Percentiles rank a stretch among this genome's conserved stretches.
Evolutionary conservation across 23 red algal species (phyloP).

Genomic region (Gracilaria domingensis): DNA sequence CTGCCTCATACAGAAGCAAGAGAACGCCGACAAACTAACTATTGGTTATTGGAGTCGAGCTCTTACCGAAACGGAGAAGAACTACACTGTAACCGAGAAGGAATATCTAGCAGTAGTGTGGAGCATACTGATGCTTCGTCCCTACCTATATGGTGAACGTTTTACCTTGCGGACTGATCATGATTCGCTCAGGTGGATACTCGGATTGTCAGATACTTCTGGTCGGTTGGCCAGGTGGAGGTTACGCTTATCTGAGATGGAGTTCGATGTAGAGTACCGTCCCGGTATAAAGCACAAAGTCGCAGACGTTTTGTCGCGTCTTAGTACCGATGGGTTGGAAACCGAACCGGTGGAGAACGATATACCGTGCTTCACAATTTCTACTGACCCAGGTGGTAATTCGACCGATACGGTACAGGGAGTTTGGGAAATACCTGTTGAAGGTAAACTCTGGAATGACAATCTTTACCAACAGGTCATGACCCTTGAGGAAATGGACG

Average conservation of each 20-base stretch:
- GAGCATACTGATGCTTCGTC: conserved; percentile 22
- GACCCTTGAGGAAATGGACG: conserved; percentile 21
- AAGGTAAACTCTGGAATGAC: neutral
- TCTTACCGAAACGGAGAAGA: neutral
- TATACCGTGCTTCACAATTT: conserved; percentile 38
- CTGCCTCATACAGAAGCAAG: conserved; percentile 22
- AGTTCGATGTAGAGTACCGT: conserved; percentile 40
- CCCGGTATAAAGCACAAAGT: conserved; percentile 38
- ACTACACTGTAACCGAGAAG: conserved; percentile 31
- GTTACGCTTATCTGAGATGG: conserved; percentile 34
- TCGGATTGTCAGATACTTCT: neutral
- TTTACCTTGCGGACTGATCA: conserved; percentile 47
- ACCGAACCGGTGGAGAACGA: conserved; percentile 21
- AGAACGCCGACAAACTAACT: conserved; percentile 24
- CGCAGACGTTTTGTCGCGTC: conserved; percentile 16
- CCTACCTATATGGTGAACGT: conserved; percentile 25
- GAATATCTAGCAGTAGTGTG: conserved; percentile 25
- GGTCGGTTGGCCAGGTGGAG: conserved; percentile 48
- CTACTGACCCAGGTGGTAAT: neutral
- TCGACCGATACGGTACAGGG: neutral
- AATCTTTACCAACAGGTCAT: neutral
- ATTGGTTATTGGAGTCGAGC: conserved; percentile 36
- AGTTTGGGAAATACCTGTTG: neutral
- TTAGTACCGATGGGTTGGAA: conserved; percentile 19
- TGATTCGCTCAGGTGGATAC: conserved; percentile 44